Conservation (phyloP, 306 rosid species). For the Aeschynomene evenia region DNA sequence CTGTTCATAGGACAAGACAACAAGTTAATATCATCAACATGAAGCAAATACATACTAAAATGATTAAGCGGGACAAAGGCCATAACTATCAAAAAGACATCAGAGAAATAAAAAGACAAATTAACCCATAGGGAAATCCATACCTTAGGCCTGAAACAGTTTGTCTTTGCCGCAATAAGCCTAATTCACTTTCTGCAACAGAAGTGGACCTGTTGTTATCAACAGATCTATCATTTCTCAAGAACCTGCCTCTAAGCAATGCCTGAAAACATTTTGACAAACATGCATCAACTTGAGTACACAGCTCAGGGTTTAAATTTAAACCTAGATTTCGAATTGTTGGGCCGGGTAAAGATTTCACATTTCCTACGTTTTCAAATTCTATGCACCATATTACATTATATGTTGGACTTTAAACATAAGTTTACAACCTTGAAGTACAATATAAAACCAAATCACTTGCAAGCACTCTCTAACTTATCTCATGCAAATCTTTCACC, state of each 20-base stretch:
- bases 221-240: slow-evolving; percentile 69
- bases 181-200: slow-evolving; percentile 77
- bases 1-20: slow-evolving; percentile 48
- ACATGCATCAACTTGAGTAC: slow-evolving; percentile 21
- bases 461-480: background rate
- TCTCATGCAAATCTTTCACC: slow-evolving; percentile 16
- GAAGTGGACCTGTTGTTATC: slow-evolving; percentile 67
- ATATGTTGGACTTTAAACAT: background rate
- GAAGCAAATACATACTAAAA: slow-evolving; percentile 7
- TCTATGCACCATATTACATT: background rate
- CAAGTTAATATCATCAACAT: slow-evolving; percentile 11
- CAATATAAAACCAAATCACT: background rate
- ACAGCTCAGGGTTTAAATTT: slow-evolving; percentile 9
- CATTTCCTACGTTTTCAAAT: slow-evolving; percentile 12
- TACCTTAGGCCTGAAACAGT: slow-evolving; percentile 93
- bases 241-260: slow-evolving; percentile 90
- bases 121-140: slow-evolving; percentile 10
- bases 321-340: slow-evolving; percentile 3
- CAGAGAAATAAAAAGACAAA: background rate
- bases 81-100: background rate
- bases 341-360: background rate
- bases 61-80: background rate
- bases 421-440: slow-evolving; percentile 1
- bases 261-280: slow-evolving; percentile 55
- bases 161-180: slow-evolving; percentile 76